Percentiles rank a stretch among this genome's conserved stretches.
Conservation (phyloP, 371 early-diverging fungal genomes). For the Coemansia sp. region DNA sequence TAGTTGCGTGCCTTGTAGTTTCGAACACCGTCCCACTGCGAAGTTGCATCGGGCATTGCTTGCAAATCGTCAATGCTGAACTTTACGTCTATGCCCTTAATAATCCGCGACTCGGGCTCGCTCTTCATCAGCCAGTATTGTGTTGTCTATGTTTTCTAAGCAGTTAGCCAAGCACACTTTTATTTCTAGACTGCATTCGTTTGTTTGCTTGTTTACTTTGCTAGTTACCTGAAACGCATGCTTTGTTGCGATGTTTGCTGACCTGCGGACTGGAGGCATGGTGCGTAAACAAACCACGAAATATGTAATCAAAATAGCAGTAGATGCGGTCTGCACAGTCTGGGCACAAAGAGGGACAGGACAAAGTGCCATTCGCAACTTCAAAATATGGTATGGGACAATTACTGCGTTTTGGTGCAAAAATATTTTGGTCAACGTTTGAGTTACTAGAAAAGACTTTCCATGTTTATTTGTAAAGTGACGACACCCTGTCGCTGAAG, state of each 20-base stretch:
- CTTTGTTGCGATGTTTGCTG: conserved; percentile 2
- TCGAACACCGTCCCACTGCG: conserved; percentile 71
- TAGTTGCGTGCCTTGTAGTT: conserved; percentile 72
- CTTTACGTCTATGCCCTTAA: conserved; percentile 63
- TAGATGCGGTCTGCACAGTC: neutral
- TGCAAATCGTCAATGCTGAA: conserved; percentile 65
- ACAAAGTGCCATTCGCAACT: neutral
- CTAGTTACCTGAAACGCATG: neutral
- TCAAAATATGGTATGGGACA: conserved; percentile 1
- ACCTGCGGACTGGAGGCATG: conserved; percentile 1
- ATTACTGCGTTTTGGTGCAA: neutral
- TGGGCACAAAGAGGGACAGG: neutral
- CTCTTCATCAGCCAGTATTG: conserved; percentile 73
- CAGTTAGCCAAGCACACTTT: neutral
- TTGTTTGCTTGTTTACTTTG: neutral
- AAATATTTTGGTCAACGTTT: conserved; percentile 3
- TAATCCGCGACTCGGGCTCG: conserved; percentile 66
- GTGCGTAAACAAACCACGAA: neutral
- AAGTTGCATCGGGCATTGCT: conserved; percentile 52
- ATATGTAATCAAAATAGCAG: conserved; percentile 4
- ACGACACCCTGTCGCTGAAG: neutral
- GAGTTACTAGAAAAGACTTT: neutral
- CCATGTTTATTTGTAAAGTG: neutral
- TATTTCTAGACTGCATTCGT: neutral
- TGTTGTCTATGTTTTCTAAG: conserved; percentile 4